Evolutionary conservation across 2,329 filamentous ascomycete species (phyloP).

Genomic region (Calonectria pteridis): DNA sequence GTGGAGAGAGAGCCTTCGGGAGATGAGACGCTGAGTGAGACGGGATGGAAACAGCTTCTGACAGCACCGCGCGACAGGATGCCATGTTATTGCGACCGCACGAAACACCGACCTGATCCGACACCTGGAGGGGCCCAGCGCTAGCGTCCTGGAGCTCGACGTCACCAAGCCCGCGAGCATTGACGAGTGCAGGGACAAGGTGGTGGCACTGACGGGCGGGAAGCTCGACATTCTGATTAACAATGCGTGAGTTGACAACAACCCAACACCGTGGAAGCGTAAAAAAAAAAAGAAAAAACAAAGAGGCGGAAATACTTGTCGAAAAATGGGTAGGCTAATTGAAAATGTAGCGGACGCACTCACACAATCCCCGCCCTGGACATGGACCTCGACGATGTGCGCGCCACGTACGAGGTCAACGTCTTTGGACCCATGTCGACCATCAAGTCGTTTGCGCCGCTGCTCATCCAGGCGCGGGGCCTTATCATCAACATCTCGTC

Average conservation of each 20-base stretch:
- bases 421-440: constrained; percentile 70
- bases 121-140: constrained; percentile 59
- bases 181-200: constrained; percentile 59
- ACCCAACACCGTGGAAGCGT: neutral
- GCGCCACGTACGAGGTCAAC: constrained; percentile 67
- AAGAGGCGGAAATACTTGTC: neutral
- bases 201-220: constrained; percentile 62
- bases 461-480: constrained; percentile 63
- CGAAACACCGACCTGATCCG: constrained; percentile 62
- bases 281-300: neutral
- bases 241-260: constrained; percentile 64
- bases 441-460: constrained; percentile 62
- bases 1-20: neutral
- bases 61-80: constrained; percentile 35
- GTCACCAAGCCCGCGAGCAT: constrained; percentile 67
- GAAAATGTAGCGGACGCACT: constrained; percentile 58
- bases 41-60: neutral
- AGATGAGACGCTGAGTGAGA: neutral
- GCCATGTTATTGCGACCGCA: constrained; percentile 69
- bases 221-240: constrained; percentile 70
- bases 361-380: constrained; percentile 66
- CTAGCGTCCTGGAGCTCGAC: constrained; percentile 65
- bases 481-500: constrained; percentile 69
- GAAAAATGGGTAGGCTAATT: neutral
- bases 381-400: constrained; percentile 64